A percentile compares a stretch with the other conserved stretches of the same genome.
Conservation (phyloP, 176 grass and related monocot species). For the Oryza glumipatula region DNA sequence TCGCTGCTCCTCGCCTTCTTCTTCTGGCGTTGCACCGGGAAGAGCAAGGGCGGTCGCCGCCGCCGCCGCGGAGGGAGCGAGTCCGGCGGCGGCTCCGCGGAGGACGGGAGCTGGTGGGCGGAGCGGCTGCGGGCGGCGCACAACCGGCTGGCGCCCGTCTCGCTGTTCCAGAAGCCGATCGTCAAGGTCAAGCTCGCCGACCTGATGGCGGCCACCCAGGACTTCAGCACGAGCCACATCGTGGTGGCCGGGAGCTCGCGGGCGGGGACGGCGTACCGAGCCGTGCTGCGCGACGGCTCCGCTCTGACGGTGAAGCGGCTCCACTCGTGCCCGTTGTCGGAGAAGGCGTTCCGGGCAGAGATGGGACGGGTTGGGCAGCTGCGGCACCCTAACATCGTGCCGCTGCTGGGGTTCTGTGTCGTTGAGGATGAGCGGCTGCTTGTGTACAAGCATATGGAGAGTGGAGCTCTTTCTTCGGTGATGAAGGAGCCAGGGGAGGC, state of each 20-base stretch:
- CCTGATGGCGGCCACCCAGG: constrained; percentile 79
- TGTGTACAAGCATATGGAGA: constrained; percentile 95
- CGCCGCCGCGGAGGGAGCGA: constrained; percentile 24
- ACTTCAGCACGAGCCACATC: constrained; percentile 81
- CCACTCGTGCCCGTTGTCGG: constrained; percentile 83
- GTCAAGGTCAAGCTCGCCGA: constrained; percentile 96
- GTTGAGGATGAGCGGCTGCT: constrained; percentile 94
- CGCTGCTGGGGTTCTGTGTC: constrained; percentile 90
- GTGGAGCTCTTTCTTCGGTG: constrained; percentile 60
- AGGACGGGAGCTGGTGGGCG: constrained; percentile 87
- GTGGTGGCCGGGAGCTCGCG: constrained; percentile 83
- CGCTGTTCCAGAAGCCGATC: constrained; percentile 98
- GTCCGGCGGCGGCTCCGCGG: constrained; percentile 19
- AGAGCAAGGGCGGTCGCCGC: constrained; percentile 43
- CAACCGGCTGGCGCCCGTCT: constrained; percentile 75
- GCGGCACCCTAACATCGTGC: constrained; percentile 90
- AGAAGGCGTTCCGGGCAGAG: constrained; percentile 80
- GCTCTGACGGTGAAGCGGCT: constrained; percentile 91
- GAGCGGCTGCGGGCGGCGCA: constrained; percentile 75
- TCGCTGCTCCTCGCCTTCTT: constrained; percentile 80
- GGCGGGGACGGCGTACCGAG: constrained; percentile 75
- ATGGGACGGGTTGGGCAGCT: constrained; percentile 86
- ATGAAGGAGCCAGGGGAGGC: constrained; percentile 58
- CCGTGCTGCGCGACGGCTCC: constrained; percentile 82
- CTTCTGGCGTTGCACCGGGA: constrained; percentile 73